Evolutionary conservation across 371 early-diverging fungal species (phyloP), one percentile per base, ranked within the genome.

Genomic region (Coelomomyces lativittatus): DNA sequence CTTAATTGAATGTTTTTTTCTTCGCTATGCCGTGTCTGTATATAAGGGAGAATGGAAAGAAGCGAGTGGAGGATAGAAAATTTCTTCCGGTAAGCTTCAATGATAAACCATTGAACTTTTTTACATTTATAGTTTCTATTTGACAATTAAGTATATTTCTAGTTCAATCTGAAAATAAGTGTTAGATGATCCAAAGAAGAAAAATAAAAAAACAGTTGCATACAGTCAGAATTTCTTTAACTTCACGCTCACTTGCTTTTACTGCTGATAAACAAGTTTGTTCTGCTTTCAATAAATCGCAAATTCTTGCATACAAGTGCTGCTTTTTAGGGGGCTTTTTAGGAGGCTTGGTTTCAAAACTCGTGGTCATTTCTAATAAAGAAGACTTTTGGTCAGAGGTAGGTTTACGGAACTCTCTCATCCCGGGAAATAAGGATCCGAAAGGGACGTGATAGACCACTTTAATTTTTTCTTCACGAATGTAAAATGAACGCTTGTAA

Each of bases 341-440:
- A 46, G 56, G 59, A 19, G 64, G 66, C 25, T 27, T 15, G 6
- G 51, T 39, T 44, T 63, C 61, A 33, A 67, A 67, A 17, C 45
- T 52, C n/a, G 53, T 49, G 11, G 54, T 54, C 28, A 55, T 15
- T 27, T 64, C 64, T 23, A 61, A 28, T 14, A 54, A 45, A 26
- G 53, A 49, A 1, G 56, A 56, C 51, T 66, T 68, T 41, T 68
- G 67, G 29, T 71, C 72, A 0, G 64, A 44, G 6, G 59, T 47
- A 3, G 72, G 69, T 48, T 66, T 68, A n/a, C 58, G 56, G 46
- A 65, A 68, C 46, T 71, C 72, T 8, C 63, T 38, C 32, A 49
- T 56, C 0, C 67, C 61, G 0, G 63, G 52, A 23, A 71, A 58
- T 24, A 71, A 60, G n/a, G 58, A 23, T 12, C 64, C 67, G 1